Conservation (phyloP, 306 rosid species). For the Prosopis cineraria region DNA sequence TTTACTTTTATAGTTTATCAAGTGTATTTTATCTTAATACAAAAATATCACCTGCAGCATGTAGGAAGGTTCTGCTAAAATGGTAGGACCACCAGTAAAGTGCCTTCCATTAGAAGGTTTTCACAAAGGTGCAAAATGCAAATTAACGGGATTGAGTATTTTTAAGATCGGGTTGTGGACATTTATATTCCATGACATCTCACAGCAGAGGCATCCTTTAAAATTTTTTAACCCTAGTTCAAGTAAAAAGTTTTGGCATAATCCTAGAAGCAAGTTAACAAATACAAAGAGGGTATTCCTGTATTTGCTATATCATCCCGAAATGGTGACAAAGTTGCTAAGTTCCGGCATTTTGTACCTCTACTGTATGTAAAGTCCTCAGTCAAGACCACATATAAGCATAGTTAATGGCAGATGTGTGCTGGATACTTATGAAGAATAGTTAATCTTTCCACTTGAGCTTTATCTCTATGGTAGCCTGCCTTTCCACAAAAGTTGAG, state of each 20-base stretch:
- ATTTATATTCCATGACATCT: neutral
- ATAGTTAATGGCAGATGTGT: no score
- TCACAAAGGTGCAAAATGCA: neutral
- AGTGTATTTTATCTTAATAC: neutral
- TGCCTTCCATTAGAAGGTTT: neutral
- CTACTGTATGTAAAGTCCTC: no score
- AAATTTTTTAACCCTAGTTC: neutral
- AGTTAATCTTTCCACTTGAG: neutral
- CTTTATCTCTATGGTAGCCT: neutral
- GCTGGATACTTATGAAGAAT: neutral
- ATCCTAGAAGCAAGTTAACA: no score
- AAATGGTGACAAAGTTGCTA: neutral
- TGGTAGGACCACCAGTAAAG: neutral
- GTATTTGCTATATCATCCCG: no score
- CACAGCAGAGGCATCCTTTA: neutral
- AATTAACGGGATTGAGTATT: neutral
- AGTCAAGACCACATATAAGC: neutral
- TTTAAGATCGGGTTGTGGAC: neutral
- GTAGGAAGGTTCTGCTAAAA: neutral
- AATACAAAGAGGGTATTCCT: no score
- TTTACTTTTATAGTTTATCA: neutral
- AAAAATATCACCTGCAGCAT: neutral
- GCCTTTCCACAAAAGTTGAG: neutral
- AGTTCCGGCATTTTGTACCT: neutral
- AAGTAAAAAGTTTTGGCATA: neutral